Conservation (phyloP, 768 basidiomycete species). For the Agrocybe praecox region DNA sequence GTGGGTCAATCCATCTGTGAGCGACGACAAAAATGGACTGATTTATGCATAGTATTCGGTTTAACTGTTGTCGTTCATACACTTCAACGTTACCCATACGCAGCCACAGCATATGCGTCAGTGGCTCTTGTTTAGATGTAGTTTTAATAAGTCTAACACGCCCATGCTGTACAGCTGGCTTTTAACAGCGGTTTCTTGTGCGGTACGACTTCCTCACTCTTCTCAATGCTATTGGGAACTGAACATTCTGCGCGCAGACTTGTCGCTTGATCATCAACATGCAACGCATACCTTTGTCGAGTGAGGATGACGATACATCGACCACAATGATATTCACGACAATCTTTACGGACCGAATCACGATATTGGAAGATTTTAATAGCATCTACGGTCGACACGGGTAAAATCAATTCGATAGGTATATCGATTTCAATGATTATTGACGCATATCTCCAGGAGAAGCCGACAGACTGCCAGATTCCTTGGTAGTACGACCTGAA, state of each 20-base stretch:
- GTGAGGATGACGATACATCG: conserved; percentile 2
- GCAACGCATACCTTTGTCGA: conserved; percentile 9
- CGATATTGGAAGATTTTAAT: conserved; percentile 11
- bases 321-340: conserved; percentile 20
- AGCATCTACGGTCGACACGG: background rate
- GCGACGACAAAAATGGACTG: background rate
- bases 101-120: conserved; percentile 24
- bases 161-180: conserved; percentile 23
- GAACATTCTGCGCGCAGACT: conserved; percentile 16
- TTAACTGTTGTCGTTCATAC: conserved; percentile 20
- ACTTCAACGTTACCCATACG: conserved; percentile 13
- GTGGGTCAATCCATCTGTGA: conserved; percentile 9
- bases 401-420: background rate
- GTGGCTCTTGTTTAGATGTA: background rate
- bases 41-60: conserved; percentile 15
- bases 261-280: conserved; percentile 28
- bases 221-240: background rate
- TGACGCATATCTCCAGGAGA: background rate
- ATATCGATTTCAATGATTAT: background rate
- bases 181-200: conserved; percentile 20
- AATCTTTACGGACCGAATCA: conserved; percentile 16
- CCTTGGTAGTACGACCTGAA: no score
- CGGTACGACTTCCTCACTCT: conserved; percentile 10
- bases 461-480: no score
- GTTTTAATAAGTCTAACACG: background rate